phyloP scores from a whole-genome alignment of 148 eudicot genomes.

The Rhododendron henanense region DNA sequence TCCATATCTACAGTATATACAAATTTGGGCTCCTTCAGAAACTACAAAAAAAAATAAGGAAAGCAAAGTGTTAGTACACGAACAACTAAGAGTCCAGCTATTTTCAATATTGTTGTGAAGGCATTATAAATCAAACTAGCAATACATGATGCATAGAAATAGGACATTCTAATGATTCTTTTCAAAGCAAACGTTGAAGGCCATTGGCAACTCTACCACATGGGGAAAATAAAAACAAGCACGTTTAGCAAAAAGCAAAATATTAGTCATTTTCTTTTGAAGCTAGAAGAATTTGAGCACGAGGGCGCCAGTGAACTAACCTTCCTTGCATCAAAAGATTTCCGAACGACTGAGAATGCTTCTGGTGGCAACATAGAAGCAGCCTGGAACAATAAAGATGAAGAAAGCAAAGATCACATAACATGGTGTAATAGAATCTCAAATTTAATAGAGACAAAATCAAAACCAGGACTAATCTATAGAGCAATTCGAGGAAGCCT shows the following conservation, averaged over 20 bases:
- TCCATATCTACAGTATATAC: slow-evolving; percentile 95
- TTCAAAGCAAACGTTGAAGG: background rate
- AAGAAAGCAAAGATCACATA: background rate
- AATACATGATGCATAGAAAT: background rate
- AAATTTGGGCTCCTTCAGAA: slow-evolving; percentile 77
- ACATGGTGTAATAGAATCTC: background rate
- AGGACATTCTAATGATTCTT: background rate
- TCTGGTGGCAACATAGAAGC: slow-evolving; percentile 90
- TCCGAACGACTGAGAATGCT: slow-evolving; percentile 76
- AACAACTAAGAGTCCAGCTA: background rate
- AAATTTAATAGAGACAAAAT: background rate
- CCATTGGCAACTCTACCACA: background rate
- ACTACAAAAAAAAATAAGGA: slow-evolving; percentile 25
- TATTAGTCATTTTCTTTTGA: background rate
- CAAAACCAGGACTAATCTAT: background rate
- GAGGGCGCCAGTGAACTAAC: slow-evolving; percentile 20
- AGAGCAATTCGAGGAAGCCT: background rate
- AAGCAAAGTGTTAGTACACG: slow-evolving; percentile 2
- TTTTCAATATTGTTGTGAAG: background rate
- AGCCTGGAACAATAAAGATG: slow-evolving; percentile 49
- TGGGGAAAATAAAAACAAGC: background rate
- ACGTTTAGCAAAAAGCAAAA: background rate
- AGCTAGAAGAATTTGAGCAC: background rate
- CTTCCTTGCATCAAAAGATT: slow-evolving; percentile 98
- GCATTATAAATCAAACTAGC: background rate